Conservation (phyloP, 768 basidiomycete genomes). For the Collybiopsis confluens region DNA sequence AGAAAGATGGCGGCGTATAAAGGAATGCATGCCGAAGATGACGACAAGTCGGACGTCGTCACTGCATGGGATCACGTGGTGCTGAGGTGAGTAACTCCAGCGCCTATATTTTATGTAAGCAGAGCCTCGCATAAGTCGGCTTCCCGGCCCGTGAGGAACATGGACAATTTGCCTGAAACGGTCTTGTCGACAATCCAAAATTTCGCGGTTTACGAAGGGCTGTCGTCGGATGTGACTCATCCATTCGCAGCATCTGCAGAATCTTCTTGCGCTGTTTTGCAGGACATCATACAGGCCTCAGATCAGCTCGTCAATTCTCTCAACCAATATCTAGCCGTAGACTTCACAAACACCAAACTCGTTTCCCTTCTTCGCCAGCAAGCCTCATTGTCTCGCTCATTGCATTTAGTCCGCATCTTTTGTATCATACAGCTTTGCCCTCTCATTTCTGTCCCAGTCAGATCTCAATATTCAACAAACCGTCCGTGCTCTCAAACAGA, state of each 20-base stretch:
- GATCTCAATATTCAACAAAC: conserved; percentile 50
- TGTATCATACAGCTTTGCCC: conserved; percentile 11
- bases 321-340: conserved; percentile 41
- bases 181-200: conserved; percentile 41
- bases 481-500: conserved; percentile 41
- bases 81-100: too few species aligned
- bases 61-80: too few species aligned
- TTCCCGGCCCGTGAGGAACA: too few species aligned
- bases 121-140: too few species aligned
- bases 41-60: too few species aligned
- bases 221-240: conserved; percentile 35
- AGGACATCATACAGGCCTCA: conserved; percentile 47
- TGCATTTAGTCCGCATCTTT: conserved; percentile 43
- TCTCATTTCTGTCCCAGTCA: conserved; percentile 34
- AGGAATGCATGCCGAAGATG: neutral
- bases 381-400: conserved; percentile 45
- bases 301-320: conserved; percentile 53
- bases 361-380: conserved; percentile 67
- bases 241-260: conserved; percentile 42
- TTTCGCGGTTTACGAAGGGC: conserved; percentile 31
- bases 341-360: conserved; percentile 60
- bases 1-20: neutral
- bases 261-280: conserved; percentile 38
- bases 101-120: too few species aligned
- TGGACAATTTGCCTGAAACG: conserved; percentile 20